Base-by-base conservation (phyloP, 495 filamentous ascomycete species). In the Daldinia decipiens region DNA sequence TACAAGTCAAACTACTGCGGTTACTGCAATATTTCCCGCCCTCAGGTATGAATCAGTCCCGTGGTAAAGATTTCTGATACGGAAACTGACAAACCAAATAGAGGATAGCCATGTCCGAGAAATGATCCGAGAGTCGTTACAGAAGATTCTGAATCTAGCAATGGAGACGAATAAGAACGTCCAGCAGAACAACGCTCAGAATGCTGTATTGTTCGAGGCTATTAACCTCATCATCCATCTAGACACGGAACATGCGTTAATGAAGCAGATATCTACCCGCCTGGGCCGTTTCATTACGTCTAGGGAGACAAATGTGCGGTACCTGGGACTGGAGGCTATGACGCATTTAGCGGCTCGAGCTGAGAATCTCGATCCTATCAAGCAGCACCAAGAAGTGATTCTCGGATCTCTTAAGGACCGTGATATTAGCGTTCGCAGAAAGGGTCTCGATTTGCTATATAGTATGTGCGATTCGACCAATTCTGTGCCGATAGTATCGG, bases 161-260 rank as follows among this genome's bases (percentile, higher is more conserved):
- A 88, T 97, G 84, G 93, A 97, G 70, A 92, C 93, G 74, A 95
- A 93, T 12, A 99, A 98, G 82, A 98, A 99, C 71, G 96, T 98
- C 15, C 96, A 99, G 80, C 95, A 99, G 77, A 99, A 99, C 77
- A 99, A 99, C 80, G 96, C 96, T 0, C 96, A 98, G 74, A 98
- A 99, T 73, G 96, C 96, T 0, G 93, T 99, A 27, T 86, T 99
- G 0, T 99, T 99, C 70, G 96, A 99, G 83, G 96, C 94, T 53
- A 98, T 99, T 79, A 98, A 98, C 76, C 89, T 99, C 58, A 94
- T 97, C 65, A 99, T 99, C 61, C 96, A 98, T 70, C 88, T 99
- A n/a, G 96, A 98, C 71, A 97, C 95, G 5, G 96, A 99, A 74
- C 93, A 94, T 68, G 90, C 89, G 21, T 83, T 99, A 50, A 98